Base-by-base conservation (phyloP, 2,329 filamentous ascomycete genomes). In the Botrytis pseudocinerea region DNA sequence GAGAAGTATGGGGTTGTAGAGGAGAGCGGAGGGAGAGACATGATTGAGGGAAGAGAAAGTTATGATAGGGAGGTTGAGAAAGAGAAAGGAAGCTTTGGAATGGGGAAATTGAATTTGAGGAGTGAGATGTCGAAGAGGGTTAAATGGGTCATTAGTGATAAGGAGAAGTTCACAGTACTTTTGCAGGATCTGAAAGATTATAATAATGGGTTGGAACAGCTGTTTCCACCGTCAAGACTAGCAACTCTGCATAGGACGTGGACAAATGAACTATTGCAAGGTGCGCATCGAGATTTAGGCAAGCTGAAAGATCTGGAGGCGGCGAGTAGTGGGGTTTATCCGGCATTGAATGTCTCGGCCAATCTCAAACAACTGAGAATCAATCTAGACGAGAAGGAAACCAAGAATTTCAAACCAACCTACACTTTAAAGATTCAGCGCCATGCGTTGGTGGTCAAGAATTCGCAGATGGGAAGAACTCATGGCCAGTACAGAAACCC, bases 121-220 rank as follows among this genome's bases (percentile, higher is more conserved):
- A 76, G 68, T 73, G 76, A 78, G 42, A 63, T 78, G 35, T 73
- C 77, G 63, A 74, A 84, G 72, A 79, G 82, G 59, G 82, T 83
- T 0, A 84, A 82, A 75, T 85, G 83, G 84, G 83, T 85, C 61
- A 84, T 85, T 78, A 81, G 76, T 81, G 84, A 85, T 78, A 85
- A 84, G 78, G 83, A 84, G 60, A 85, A 85, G 76, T 85, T 85
- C 62, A 80, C 78, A 38, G 79, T 78, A 18, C 77, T 85, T 4
- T 76, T 85, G 5, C 78, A 76, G 38, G 83, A 85, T 74, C 76
- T 85, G 63, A 83, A 84, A 82, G 84, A 85, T 78, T 85, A 83
- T 78, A 86, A 85, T 77, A 83, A 86, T 78, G 84, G 85, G 59
- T 80, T 86, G 20, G 84, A 85, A 74, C 83, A 84, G 64, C 81